phyloP scores from a whole-genome alignment of 805 yeast genomes.

The Candida pseudofarinosa region DNA sequence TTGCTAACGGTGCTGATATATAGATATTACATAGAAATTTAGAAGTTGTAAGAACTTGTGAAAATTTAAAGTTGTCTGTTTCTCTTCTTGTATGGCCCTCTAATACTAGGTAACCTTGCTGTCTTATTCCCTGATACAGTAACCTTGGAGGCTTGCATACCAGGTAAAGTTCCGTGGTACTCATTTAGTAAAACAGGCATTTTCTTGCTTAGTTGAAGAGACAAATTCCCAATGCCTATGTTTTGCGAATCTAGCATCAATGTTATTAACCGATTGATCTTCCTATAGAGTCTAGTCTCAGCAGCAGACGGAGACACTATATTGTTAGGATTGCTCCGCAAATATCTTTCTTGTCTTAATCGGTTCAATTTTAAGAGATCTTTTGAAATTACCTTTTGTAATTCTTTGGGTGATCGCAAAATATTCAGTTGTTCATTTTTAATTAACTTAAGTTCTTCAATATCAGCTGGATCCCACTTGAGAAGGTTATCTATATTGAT shows the following conservation, averaged over 20 bases:
- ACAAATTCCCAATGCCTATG: constrained; percentile 20
- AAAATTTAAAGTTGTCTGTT: constrained; percentile 11
- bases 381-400: constrained; percentile 33
- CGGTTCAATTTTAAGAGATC: constrained; percentile 32
- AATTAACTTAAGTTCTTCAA: constrained; percentile 20
- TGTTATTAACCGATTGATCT: constrained; percentile 25
- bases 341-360: constrained; percentile 38
- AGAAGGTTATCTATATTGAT: constrained; percentile 30
- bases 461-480: constrained; percentile 33
- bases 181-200: constrained; percentile 72
- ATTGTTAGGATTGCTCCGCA: constrained; percentile 22
- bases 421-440: constrained; percentile 21
- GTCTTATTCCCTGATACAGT: constrained; percentile 14
- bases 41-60: neutral
- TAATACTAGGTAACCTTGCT: constrained; percentile 34
- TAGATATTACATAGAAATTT: constrained; percentile 8
- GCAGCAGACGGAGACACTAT: constrained; percentile 21
- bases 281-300: constrained; percentile 27
- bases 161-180: constrained; percentile 78
- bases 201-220: constrained; percentile 30
- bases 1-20: constrained; percentile 39
- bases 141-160: constrained; percentile 31
- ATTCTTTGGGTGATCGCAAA: constrained; percentile 21
- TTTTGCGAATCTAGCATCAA: constrained; percentile 29
- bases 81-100: constrained; percentile 37